Base-by-base conservation (phyloP, 345 rosid genomes). In the Murraya koenigii region DNA sequence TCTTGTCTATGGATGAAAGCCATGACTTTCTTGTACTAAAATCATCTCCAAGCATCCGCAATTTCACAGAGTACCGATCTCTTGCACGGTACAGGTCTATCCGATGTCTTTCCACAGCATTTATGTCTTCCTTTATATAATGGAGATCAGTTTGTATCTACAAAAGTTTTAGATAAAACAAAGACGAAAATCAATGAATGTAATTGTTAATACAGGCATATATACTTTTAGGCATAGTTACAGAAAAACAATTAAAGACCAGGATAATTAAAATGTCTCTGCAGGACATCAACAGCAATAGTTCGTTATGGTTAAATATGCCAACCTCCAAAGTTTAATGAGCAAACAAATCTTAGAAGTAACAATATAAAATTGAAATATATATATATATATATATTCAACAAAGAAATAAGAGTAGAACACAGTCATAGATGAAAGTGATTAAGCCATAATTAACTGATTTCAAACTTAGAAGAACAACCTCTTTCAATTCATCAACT, bases 31-130 rank as follows among this genome's bases (percentile, higher is more conserved):
- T 85, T 69, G 83, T 63, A 82, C 80, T 81, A 56, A 84, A 82
- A 80, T 92, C 97, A 88, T 94, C 98, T 80, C 93, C 98, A 72
- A 91, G 90, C 93, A 94, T 92, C 80, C 88, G 84, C 82, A 96
- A 81, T 84, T 91, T 94, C 84, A 90, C 84, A 72, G 94, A 88
- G 82, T 94, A 89, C 80, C 86, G 87, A 74, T 93, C 97, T 79
- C 91, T 93, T 65, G 95, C 94, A 64, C 86, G 90, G 75, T 91
- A 90, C 79, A 96, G 83, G 73, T 94, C 98, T 71, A 91, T 83
- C 82, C 98, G 92, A 81, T 94, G 97, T 76, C 89, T 90, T 87
- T 96, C 97, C 60, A 92, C 98, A 15, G 93, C 89, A 78, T 88
- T 91, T 80, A 96, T 82, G 84, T 96, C 99, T 84, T 91, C 99